Base-by-base conservation (phyloP, 2,329 filamentous ascomycete genomes). In the Botrytis deweyae region DNA sequence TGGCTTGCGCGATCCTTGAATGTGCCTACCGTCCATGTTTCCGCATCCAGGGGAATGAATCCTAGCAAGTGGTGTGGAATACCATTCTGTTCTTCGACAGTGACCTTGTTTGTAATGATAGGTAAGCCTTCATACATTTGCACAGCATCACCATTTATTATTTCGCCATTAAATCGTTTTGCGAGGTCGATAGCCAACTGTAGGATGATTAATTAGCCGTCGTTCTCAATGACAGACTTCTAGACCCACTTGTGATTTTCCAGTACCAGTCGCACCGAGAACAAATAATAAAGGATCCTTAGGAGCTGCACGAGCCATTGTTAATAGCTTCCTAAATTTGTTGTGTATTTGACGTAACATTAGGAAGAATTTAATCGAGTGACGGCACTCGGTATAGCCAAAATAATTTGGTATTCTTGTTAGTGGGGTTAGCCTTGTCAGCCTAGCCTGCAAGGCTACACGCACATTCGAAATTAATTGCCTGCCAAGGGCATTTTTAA, bases 91-190 rank as follows among this genome's bases (percentile, higher is more conserved):
- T 98, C 95, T 33, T 90, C 87, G 0, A 81, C 70, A 0, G 93
- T 89, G 74, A 98, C 92, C 81, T 98, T 97, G 82, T 99, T 99
- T 40, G 96, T 99, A 78, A 98, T 95, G 76, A 98, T 91, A 8
- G 96, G 94, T 62, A 99, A 85, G 4, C 96, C 96, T 71, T 89
- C 88, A 82, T 99, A 99, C 84, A 99, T 90, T 82, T 99, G 96
- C 94, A 99, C 97, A 58, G 96, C 96, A 86, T 99, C 96, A 65
- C 93, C 93, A 81, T 99, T 99, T 84, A 99, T 94, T 70, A 99
- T 89, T 83, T 99, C 96, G 80, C 97, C 96, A 82, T 96, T 91
- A 83, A 94, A 95, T 36, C 88, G 89, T 61, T 87, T 87, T 1
- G 97, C 96, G 70, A 99, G 84, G 76, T 97, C 93, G 59, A 99